Conservation (phyloP, 2,329 filamentous ascomycete genomes). For the Xylariaceae sp. region DNA sequence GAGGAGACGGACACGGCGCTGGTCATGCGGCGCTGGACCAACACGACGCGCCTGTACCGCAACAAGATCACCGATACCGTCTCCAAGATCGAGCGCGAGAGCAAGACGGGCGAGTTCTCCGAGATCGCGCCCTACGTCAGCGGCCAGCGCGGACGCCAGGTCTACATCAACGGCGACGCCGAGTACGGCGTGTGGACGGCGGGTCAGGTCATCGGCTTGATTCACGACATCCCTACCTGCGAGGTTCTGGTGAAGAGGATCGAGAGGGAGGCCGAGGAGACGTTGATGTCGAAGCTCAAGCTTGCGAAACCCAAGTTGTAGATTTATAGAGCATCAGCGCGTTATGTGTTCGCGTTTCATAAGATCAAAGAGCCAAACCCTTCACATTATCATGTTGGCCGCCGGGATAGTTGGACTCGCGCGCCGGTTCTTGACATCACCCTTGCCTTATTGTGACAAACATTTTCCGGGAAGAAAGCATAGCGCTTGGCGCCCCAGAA, state of each 20-base stretch:
- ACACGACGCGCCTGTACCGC: slow-evolving; percentile 81
- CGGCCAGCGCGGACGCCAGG: slow-evolving; percentile 84
- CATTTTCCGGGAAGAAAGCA: too few relatives aligned
- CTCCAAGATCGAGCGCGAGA: slow-evolving; percentile 77
- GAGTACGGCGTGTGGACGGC: slow-evolving; percentile 96
- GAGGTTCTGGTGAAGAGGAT: slow-evolving; percentile 65
- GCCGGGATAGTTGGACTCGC: background rate
- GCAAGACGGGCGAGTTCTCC: slow-evolving; percentile 78
- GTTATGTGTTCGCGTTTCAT: background rate
- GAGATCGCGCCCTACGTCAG: slow-evolving; percentile 85
- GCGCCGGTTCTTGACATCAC: slow-evolving; percentile 4
- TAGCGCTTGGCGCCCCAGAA: background rate
- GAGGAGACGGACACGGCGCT: slow-evolving; percentile 89
- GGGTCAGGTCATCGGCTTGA: slow-evolving; percentile 87
- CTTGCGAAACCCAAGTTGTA: slow-evolving; percentile 59
- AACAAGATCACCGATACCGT: slow-evolving; percentile 85
- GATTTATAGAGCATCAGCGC: slow-evolving; percentile 6
- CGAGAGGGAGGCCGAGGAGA: slow-evolving; percentile 68
- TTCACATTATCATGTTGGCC: background rate
- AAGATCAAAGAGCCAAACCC: background rate
- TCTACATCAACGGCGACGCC: slow-evolving; percentile 87
- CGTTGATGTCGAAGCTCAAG: slow-evolving; percentile 56
- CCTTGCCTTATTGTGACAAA: background rate
- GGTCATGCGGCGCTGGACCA: slow-evolving; percentile 84
- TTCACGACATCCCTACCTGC: slow-evolving; percentile 78